phyloP scores from a whole-genome alignment of 75 land plant genomes.

The Ceratopteris richardii region DNA sequence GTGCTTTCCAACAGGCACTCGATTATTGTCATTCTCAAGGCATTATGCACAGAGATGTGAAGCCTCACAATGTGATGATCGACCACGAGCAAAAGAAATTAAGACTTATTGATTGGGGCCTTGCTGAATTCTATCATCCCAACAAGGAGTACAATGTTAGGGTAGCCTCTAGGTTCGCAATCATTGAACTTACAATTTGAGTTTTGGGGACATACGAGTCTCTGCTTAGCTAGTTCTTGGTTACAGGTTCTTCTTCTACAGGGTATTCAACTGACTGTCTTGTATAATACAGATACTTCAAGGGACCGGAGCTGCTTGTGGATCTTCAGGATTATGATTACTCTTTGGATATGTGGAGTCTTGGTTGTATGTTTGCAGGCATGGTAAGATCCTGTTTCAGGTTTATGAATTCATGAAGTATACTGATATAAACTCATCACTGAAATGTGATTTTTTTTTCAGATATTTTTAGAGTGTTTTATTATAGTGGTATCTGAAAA shows the following conservation, averaged over 20 bases:
- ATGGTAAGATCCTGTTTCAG: slow-evolving; percentile 43
- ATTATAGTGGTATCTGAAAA: too few relatives aligned
- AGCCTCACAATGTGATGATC: slow-evolving; percentile 91
- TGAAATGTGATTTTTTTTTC: too few relatives aligned
- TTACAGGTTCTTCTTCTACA: too few relatives aligned
- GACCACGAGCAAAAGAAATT: slow-evolving; percentile 76
- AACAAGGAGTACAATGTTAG: slow-evolving; percentile 76
- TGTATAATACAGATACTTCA: slow-evolving; percentile 58
- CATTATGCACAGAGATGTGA: slow-evolving; percentile 87
- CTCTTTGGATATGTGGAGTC: slow-evolving; percentile 96
- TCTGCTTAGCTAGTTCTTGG: too few relatives aligned
- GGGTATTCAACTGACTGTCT: background rate
- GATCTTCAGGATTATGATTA: slow-evolving; percentile 94
- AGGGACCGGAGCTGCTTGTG: slow-evolving; percentile 82
- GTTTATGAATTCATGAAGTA: too few relatives aligned
- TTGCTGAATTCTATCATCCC: slow-evolving; percentile 81
- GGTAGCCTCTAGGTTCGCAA: slow-evolving; percentile 59
- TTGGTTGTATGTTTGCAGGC: slow-evolving; percentile 99
- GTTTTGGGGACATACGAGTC: too few relatives aligned
- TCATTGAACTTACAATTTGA: background rate
- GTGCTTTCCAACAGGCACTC: slow-evolving; percentile 47
- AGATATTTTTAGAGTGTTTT: too few relatives aligned
- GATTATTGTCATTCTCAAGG: slow-evolving; percentile 91
- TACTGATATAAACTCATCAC: too few relatives aligned
- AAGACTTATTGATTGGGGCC: slow-evolving; percentile 80